A percentile compares a stretch with the other conserved stretches of the same genome.
Evolutionary conservation across 441 rosid genomes (phyloP).

Genomic region (Gossypium lobatum): DNA sequence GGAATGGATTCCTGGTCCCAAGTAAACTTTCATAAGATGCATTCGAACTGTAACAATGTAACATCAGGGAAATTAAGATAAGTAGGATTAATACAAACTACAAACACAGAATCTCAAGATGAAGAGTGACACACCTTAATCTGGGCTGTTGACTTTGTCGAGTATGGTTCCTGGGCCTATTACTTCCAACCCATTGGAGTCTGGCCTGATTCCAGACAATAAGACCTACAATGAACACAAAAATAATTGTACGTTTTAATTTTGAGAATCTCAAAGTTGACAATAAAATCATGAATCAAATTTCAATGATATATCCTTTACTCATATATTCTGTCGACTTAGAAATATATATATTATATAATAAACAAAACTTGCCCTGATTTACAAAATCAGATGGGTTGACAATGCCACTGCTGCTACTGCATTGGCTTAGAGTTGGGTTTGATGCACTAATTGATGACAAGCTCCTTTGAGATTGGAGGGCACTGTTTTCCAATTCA

Average conservation of each 20-base stretch:
- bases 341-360: neutral
- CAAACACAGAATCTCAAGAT: neutral
- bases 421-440: constrained; percentile 22
- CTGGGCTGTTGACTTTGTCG: constrained; percentile 18
- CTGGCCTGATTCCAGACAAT: constrained; percentile 32
- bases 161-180: constrained; percentile 18
- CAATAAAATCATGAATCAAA: neutral
- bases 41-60: constrained; percentile 35
- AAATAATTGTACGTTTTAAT: neutral
- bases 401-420: constrained; percentile 23
- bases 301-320: neutral
- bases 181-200: constrained; percentile 32
- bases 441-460: constrained; percentile 35
- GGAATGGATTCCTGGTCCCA: constrained; percentile 27
- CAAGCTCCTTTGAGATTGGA: constrained; percentile 42
- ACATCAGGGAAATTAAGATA: neutral
- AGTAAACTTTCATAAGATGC: constrained; percentile 38
- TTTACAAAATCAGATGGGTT: constrained; percentile 46
- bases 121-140: constrained; percentile 28
- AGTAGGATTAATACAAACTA: neutral
- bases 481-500: constrained; percentile 37
- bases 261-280: neutral
- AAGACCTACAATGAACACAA: constrained; percentile 27
- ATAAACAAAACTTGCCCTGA: constrained; percentile 35
- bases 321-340: neutral